These are phyloP conservation scores for Grifola frondosa DNA, from an alignment of 1,284 basidiomycete species.

Conservation along the genomic window DNA sequence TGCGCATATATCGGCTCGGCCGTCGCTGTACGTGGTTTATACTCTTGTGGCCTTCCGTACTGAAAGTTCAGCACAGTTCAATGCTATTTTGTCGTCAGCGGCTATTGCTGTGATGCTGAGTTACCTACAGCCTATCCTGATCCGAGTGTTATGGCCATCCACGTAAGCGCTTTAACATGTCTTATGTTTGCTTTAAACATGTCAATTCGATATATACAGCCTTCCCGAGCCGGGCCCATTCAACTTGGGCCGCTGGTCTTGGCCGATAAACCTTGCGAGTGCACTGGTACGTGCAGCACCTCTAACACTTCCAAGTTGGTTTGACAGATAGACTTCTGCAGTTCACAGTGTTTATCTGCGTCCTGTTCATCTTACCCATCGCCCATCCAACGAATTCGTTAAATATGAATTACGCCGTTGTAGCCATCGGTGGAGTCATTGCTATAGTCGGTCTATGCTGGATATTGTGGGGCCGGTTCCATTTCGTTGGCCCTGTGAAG, in stretches of 20 bases:
- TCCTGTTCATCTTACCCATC: constrained; percentile 62
- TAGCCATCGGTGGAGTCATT: constrained; percentile 48
- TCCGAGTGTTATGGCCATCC: constrained; percentile 57
- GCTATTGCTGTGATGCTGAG: constrained; percentile 61
- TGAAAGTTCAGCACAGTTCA: constrained; percentile 38
- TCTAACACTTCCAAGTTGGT: neutral
- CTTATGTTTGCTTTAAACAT: neutral
- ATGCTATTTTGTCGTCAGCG: constrained; percentile 55
- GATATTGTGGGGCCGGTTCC: constrained; percentile 38
- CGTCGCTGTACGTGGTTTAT: constrained; percentile 44
- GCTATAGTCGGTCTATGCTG: constrained; percentile 42
- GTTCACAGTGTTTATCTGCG: constrained; percentile 55
- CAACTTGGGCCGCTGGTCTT: constrained; percentile 52
- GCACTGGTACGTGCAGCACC: constrained; percentile 37
- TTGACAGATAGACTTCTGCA: constrained; percentile 18
- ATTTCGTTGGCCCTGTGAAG: constrained; percentile 34
- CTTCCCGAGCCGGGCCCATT: constrained; percentile 52
- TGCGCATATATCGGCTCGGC: constrained; percentile 59
- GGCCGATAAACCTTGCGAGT: constrained; percentile 49
- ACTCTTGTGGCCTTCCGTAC: neutral
- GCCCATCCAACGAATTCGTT: constrained; percentile 53
- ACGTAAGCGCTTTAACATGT: constrained; percentile 37
- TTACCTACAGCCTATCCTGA: constrained; percentile 57
- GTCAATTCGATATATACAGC: neutral
- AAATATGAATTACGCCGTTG: constrained; percentile 66